Evolutionary conservation across 768 basidiomycete species (phyloP), one percentile per base, ranked within the genome.

Genomic region (Termitomyces sp.): DNA sequence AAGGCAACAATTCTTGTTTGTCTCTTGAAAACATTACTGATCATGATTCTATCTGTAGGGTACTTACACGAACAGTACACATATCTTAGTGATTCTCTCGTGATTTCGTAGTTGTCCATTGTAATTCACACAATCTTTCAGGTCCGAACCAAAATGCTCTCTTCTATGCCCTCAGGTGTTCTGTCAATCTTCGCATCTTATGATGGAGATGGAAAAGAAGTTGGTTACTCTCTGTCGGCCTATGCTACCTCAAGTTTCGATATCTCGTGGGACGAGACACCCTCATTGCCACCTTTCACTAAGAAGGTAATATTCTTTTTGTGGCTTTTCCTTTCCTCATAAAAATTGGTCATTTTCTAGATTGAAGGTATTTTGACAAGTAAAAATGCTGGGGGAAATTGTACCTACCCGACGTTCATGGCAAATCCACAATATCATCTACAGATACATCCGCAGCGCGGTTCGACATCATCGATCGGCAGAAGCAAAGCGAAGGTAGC

Each of bases 341-440:
- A 45, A 16, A 7, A 5, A 21, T 49, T 37, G 40, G 32, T 44
- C n/a, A 11, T 50, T 27, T 61, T 34, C 45, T 12, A 92, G 90
- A 64, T 88, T 6, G 73, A 80, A 0, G 88, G 84, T 8, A 64
- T 73, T 0, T 77, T 96, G 59, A 86, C 85, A 0, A 78, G 71
- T 35, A 85, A 84, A 61, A 91, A 83, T 28, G 81, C 91, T 0
- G 96, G 96, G 0, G 96, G 96, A 1, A 95, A 94, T 65, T 81
- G 85, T 55, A 81, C 83, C 5, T 76, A 84, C 61, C 83, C 91
- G 0, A 86, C 88, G 0, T 97, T 89, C 69, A 89, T 96, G 85
- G 70, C 82, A 48, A 98, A 98, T 66, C 95, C 95, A 0, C 93
- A 97, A 65, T 98, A 91, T 69, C 78, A 79, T 54, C 73, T 98